Evolutionary conservation across 768 basidiomycete genomes (phyloP), one percentile per base, ranked within the genome.

Genomic region (Termitomyces sp.): DNA sequence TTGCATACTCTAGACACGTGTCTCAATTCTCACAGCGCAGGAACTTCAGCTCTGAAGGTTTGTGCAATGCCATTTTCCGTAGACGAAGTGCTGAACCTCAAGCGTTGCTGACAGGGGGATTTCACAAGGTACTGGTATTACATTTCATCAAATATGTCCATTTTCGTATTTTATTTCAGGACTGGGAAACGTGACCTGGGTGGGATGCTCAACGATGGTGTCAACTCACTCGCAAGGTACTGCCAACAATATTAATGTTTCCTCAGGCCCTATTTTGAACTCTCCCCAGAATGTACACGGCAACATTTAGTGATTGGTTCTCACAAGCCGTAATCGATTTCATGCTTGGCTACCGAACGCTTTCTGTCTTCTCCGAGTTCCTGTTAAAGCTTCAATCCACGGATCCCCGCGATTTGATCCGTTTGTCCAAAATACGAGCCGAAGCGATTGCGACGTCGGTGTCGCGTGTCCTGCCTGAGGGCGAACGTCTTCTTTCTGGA

Each of bases 221-320:
- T 96, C 60, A 99, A 98, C 72, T 97, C 95, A 6, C 75, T 98
- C 18, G 88, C 94, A 33, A 86, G 93, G 80, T 86, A 36, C 27
- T 49, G 47, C 11, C 45, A 13, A 16, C 20, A 4, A 42, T 45
- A 20, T 46, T 11, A 4, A 42, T 45, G 22, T 46, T 12, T 53
- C 4, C 59, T 46, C 39, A 50, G 13, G 34, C 39, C 34, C 36
- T 56, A 36, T 13, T 31, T 42, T 31, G 4, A 54, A 30, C 16
- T 8, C 27, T 31, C 3, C 53, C n/a, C 55, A 89, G 91, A 65
- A 88, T 93, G 87, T 93, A 88, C 73, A 89, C 89, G 11, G 88
- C 92, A 20, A 89, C 91, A 1, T 93, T 93, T 68, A 87, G 89
- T 63, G 97, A 99, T 73, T 99, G 94, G 89, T 99, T 98, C 73